Base-by-base conservation (phyloP, 148 eudicot genomes). In the Amaranthus hypochondriacus region DNA sequence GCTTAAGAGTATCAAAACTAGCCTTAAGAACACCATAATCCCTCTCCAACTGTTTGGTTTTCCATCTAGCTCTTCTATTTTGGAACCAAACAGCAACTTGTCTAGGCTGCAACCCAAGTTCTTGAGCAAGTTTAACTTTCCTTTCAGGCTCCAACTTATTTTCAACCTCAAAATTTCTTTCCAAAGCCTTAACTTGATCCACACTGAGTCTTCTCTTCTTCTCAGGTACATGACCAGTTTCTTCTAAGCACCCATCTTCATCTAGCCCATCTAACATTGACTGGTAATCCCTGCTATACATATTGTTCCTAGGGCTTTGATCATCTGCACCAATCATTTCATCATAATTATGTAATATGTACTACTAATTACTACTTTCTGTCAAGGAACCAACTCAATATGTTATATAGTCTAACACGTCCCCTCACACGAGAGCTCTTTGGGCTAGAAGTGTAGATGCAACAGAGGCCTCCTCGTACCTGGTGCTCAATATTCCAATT, bases 61-160 rank as follows among this genome's bases (percentile, higher is more conserved):
- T 95, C 96, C 97, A 95, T 51, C 98, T 72, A 0, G 98, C 98
- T 3, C 98, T 80, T 7, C 97, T 90, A 78, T 95, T 95, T 52
- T 95, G 98, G 80, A 95, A 95, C 98, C 98, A 95, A 50, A 95
- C 97, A 12, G 98, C 97, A 48, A 95, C 98, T 74, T 95, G 98
- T 75, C 98, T 78, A 51, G 98, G 98, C 88, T 95, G 97, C 68
- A 95, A 78, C 11, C 97, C 96, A 4, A 95, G 92, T 14, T 95
- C 96, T 56, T 90, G 89, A 5, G 98, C 98, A 12, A 95, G 85
- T 83, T 86, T 92, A 43, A 87, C 85, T 71, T 95, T 95, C 56
- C 96, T 85, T 57, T 95, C 98, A 0, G 98, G 98, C 48, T 92
- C 97, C 0, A 95, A 91, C 83, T 92, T 95, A 84, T 95, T 95